These are phyloP conservation scores for Hawksworthiomyces lignivorus DNA, from an alignment of 2,329 filamentous ascomycete species.

Conservation along the genomic window DNA sequence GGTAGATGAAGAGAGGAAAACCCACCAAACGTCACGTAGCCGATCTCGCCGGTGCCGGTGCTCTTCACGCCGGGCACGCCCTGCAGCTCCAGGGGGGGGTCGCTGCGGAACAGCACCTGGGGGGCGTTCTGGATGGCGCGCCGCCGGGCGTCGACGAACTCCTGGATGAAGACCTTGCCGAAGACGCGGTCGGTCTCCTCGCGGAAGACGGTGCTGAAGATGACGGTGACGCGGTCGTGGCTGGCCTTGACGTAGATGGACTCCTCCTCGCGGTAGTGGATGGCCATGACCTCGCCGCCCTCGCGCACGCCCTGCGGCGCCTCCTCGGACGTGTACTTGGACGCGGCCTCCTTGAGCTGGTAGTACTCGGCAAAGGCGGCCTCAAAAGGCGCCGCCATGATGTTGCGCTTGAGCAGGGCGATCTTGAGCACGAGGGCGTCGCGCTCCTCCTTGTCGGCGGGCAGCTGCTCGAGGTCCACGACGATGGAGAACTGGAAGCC, in stretches of 20 bases:
- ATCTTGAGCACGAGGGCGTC: slow-evolving; percentile 83
- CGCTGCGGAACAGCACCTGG: slow-evolving; percentile 92
- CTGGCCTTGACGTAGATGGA: slow-evolving; percentile 98
- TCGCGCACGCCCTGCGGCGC: slow-evolving; percentile 85
- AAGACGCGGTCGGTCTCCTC: slow-evolving; percentile 98
- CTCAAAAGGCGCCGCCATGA: slow-evolving; percentile 98
- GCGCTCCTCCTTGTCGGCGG: slow-evolving; percentile 68
- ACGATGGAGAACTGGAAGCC: slow-evolving; percentile 95
- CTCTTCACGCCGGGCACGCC: slow-evolving; percentile 74
- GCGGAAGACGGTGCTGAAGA: slow-evolving; percentile 96
- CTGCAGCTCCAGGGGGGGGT: slow-evolving; percentile 86
- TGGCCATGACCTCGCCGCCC: slow-evolving; percentile 87
- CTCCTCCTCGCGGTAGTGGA: slow-evolving; percentile 98
- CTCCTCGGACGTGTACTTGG: slow-evolving; percentile 87
- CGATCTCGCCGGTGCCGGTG: slow-evolving; percentile 74
- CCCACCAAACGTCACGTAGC: slow-evolving; percentile 95
- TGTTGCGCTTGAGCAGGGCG: slow-evolving; percentile 91
- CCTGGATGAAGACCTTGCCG: slow-evolving; percentile 96
- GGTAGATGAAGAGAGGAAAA: no score
- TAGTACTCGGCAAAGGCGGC: slow-evolving; percentile 93
- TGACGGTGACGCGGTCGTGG: slow-evolving; percentile 93
- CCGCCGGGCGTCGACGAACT: slow-evolving; percentile 93
- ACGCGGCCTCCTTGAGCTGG: slow-evolving; percentile 75
- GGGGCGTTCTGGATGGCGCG: slow-evolving; percentile 97
- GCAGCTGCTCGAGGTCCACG: slow-evolving; percentile 82